These are phyloP conservation scores for Pseudogymnoascus verrucosus DNA, from an alignment of 2,329 filamentous ascomycete species.

Conservation along the genomic window DNA sequence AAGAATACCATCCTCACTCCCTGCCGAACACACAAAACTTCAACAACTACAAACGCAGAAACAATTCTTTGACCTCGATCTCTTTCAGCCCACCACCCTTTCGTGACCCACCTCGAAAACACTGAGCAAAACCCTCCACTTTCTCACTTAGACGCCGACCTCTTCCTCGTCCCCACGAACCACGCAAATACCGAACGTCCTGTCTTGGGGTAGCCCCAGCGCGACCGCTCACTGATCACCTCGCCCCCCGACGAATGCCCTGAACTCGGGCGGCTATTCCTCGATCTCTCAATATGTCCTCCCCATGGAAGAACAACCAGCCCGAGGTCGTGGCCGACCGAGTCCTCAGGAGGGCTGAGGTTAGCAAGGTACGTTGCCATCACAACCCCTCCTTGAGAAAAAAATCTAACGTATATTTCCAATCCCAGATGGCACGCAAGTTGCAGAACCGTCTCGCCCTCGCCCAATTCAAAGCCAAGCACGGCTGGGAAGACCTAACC, in stretches of 20 bases:
- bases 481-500: constrained; percentile 87
- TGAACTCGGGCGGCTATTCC: neutral
- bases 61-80: neutral
- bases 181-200: neutral
- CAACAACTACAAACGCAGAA: neutral
- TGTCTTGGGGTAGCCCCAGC: neutral
- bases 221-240: neutral
- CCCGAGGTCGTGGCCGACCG: constrained; percentile 58
- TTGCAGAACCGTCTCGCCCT: constrained; percentile 90
- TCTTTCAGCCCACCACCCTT: neutral
- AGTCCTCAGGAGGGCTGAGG: constrained; percentile 64
- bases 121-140: neutral
- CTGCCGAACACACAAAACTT: neutral
- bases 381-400: constrained; percentile 5
- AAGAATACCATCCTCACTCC: neutral
- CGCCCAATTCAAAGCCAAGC: constrained; percentile 94
- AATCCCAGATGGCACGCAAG: constrained; percentile 73
- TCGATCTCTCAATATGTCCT: constrained; percentile 39
- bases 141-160: constrained; percentile 28
- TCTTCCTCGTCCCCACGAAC: neutral
- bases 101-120: constrained; percentile 4
- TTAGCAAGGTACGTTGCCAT: constrained; percentile 57
- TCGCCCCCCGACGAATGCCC: neutral
- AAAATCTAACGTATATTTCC: too few species aligned
- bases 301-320: constrained; percentile 51